A percentile compares a stretch with the other conserved stretches of the same genome.
Evolutionary conservation across 2,329 filamentous ascomycete species (phyloP).

Genomic region (Colletotrichum filicis): DNA sequence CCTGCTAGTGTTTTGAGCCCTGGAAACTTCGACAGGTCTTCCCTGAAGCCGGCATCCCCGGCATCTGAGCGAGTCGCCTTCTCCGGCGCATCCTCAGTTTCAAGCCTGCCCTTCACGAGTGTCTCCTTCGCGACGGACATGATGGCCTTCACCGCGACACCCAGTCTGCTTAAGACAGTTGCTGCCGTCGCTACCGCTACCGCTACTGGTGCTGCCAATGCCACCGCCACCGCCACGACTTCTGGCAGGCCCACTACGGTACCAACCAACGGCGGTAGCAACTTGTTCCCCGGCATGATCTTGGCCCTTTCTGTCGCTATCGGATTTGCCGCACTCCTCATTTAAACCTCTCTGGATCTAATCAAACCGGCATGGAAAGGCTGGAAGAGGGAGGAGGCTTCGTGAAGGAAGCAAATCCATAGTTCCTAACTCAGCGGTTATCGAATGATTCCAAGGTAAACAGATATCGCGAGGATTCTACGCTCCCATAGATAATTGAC

Average conservation of each 20-base stretch:
- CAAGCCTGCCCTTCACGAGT: conserved; percentile 40
- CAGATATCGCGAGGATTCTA: background rate
- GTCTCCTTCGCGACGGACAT: conserved; percentile 39
- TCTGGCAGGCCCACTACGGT: conserved; percentile 1
- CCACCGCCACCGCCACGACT: conserved; percentile 2
- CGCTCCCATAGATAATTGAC: background rate
- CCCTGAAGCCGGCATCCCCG: conserved; percentile 38
- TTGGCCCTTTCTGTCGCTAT: background rate
- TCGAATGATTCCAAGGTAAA: background rate
- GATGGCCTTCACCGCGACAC: conserved; percentile 41
- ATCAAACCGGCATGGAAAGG: background rate
- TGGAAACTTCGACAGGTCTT: conserved; percentile 40
- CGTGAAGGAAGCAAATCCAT: background rate
- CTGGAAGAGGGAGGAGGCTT: background rate
- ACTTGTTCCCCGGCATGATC: background rate
- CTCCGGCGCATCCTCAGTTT: conserved; percentile 39
- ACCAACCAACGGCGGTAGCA: background rate
- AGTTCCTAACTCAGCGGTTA: no score
- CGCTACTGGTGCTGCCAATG: background rate
- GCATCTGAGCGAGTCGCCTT: conserved; percentile 42
- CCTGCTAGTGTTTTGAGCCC: conserved; percentile 41
- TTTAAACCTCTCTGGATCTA: background rate
- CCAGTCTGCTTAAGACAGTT: conserved; percentile 41
- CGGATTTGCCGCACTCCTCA: background rate
- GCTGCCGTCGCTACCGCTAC: conserved; percentile 37